These are phyloP conservation scores for Flaveria ramosissima DNA, from an alignment of 129 eudicot species.

Conservation along the genomic window DNA sequence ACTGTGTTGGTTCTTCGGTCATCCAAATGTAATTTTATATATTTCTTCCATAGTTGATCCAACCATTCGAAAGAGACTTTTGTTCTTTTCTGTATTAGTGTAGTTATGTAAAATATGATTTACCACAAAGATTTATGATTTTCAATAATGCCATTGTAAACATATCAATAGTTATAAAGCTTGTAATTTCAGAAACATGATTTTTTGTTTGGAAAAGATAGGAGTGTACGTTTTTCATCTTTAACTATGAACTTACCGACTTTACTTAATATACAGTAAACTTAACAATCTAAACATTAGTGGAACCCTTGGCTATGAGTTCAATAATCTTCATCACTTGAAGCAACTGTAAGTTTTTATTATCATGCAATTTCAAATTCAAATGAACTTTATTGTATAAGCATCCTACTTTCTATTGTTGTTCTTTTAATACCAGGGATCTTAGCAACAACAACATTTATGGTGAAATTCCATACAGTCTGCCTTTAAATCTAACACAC, in stretches of 20 bases:
- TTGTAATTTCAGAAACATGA: not conserved
- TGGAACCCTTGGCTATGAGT: slow-evolving; percentile 70
- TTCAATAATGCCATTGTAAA: not conserved
- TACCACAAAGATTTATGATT: slow-evolving; percentile 3
- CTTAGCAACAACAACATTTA: slow-evolving; percentile 66
- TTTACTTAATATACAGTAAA: slow-evolving; percentile 44
- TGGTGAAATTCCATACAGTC: slow-evolving; percentile 69
- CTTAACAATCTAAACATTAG: slow-evolving; percentile 60
- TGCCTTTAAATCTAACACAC: slow-evolving; percentile 76
- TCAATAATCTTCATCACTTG: slow-evolving; percentile 58
- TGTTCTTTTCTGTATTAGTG: slow-evolving; percentile 3
- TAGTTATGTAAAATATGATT: not conserved
- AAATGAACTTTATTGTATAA: not conserved
- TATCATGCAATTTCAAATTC: slow-evolving; percentile 12
- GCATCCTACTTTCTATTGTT: not conserved
- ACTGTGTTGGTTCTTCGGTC: slow-evolving; percentile 64
- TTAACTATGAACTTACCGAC: slow-evolving; percentile 14
- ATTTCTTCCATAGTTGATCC: slow-evolving; percentile 8
- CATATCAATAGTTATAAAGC: slow-evolving; percentile 1
- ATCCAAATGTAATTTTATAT: slow-evolving; percentile 52
- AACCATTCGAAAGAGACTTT: slow-evolving; percentile 2
- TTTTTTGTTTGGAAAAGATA: too few species aligned
- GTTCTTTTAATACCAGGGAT: slow-evolving; percentile 52
- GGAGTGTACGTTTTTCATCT: not conserved
- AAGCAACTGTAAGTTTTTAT: slow-evolving; percentile 65